Evolutionary conservation across 2,329 filamentous ascomycete genomes (phyloP).

Genomic region (Colletotrichum endophyticum): DNA sequence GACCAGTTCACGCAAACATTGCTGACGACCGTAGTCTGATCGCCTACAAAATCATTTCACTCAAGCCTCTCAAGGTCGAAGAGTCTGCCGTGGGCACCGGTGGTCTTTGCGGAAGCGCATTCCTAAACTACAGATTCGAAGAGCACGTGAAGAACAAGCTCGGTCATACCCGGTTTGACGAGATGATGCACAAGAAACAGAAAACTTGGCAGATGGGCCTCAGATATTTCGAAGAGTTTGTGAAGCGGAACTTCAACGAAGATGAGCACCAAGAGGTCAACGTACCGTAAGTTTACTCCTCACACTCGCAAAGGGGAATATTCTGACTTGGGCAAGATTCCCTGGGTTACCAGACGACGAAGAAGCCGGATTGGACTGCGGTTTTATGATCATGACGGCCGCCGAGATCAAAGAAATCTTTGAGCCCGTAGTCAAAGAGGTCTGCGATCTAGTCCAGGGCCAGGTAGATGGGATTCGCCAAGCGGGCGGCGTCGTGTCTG

Average conservation of each 20-base stretch:
- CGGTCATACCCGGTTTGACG: conserved; percentile 69
- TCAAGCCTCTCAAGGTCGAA: conserved; percentile 74
- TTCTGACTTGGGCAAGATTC: conserved; percentile 48
- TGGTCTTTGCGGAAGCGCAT: conserved; percentile 77
- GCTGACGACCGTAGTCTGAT: conserved; percentile 60
- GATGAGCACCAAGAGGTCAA: conserved; percentile 80
- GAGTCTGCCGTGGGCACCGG: conserved; percentile 83
- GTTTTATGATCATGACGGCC: conserved; percentile 75
- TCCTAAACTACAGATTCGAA: conserved; percentile 82
- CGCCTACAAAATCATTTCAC: conserved; percentile 79
- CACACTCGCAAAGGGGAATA: neutral
- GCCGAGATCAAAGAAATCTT: conserved; percentile 76
- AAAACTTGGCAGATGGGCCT: conserved; percentile 84
- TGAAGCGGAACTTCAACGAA: conserved; percentile 83
- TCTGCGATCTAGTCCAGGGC: conserved; percentile 70
- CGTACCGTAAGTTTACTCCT: conserved; percentile 60
- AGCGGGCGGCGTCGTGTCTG: conserved; percentile 68
- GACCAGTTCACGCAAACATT: neutral
- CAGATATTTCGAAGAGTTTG: conserved; percentile 83
- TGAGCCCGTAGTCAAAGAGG: conserved; percentile 74
- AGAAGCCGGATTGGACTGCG: conserved; percentile 74
- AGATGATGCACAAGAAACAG: conserved; percentile 78
- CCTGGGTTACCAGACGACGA: conserved; percentile 79
- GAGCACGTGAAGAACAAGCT: conserved; percentile 75
- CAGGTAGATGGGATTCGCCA: conserved; percentile 68